phyloP scores from a whole-genome alignment of 306 rosid species.

The Quillaja saponaria region DNA sequence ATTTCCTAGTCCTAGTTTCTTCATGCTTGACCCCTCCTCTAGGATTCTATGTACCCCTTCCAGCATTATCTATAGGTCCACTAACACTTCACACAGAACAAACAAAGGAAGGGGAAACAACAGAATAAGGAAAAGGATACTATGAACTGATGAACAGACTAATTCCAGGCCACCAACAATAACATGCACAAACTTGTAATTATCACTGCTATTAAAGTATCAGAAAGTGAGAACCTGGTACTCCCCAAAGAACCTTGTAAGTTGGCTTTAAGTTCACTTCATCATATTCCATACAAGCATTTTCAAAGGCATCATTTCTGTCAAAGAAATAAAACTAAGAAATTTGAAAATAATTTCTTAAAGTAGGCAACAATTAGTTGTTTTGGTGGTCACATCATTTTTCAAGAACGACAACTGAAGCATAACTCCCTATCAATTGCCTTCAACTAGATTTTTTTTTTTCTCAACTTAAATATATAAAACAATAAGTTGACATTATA shows the following conservation, averaged over 20 bases:
- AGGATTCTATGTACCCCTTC: slow-evolving; percentile 18
- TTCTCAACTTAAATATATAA: not conserved
- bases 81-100: slow-evolving; percentile 15
- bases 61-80: slow-evolving; percentile 5
- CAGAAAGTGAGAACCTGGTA: slow-evolving; percentile 64
- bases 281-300: slow-evolving; percentile 96
- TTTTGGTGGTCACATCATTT: no score
- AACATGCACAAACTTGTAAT: slow-evolving; percentile 5
- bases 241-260: slow-evolving; percentile 91
- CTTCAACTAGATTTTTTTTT: not conserved
- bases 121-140: slow-evolving; percentile 12
- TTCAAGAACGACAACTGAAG: no score
- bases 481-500: not conserved
- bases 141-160: not conserved
- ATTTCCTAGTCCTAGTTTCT: slow-evolving; percentile 13
- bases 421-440: slow-evolving; percentile 1
- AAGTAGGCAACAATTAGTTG: no score
- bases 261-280: slow-evolving; percentile 94
- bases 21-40: slow-evolving; percentile 1
- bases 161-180: not conserved
- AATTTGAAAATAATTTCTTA: no score
- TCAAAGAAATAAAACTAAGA: slow-evolving; percentile 33
- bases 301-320: slow-evolving; percentile 86
- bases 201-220: slow-evolving; percentile 17
- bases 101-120: slow-evolving; percentile 8